Evolutionary conservation across 2,329 filamentous ascomycete genomes (phyloP).

Genomic region (Penicillium olsonii): DNA sequence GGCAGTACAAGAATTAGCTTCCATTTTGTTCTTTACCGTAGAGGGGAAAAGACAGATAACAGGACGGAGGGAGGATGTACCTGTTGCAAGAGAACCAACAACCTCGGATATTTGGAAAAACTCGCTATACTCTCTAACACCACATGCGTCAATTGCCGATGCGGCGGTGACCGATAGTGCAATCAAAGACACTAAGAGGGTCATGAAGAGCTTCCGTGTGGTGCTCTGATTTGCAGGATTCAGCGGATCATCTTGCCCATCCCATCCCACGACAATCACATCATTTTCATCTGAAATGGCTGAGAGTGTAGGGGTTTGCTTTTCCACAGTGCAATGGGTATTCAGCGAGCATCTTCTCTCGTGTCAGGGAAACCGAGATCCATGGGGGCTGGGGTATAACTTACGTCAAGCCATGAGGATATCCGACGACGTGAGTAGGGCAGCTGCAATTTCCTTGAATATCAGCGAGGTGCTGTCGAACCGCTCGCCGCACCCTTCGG

Average conservation of each 20-base stretch:
- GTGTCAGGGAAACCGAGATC: too few species aligned
- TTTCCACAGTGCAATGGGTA: too few species aligned
- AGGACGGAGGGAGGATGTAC: too few species aligned
- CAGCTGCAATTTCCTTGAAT: constrained; percentile 7
- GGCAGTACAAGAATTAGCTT: too few species aligned
- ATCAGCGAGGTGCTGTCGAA: constrained; percentile 10
- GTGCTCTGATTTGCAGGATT: constrained; percentile 42
- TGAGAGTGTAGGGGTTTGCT: too few species aligned
- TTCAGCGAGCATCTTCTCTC: too few species aligned
- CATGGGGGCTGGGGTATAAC: too few species aligned
- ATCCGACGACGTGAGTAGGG: constrained; percentile 8
- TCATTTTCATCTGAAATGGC: background rate
- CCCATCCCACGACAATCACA: constrained; percentile 42
- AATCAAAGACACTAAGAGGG: constrained; percentile 49
- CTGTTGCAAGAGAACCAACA: constrained; percentile 53
- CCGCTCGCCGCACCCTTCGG: constrained; percentile 11
- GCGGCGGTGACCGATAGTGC: constrained; percentile 54
- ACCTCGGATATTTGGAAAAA: constrained; percentile 53
- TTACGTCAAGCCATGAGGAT: constrained; percentile 1
- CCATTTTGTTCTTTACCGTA: too few species aligned
- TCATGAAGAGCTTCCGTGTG: constrained; percentile 37
- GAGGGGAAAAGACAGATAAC: too few species aligned
- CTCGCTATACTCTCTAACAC: constrained; percentile 45
- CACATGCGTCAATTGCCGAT: constrained; percentile 55
- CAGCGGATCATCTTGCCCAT: constrained; percentile 33